A percentile compares a stretch with the other conserved stretches of the same genome.
phyloP scores from a whole-genome alignment of 352 stramenopile species.

The Plasmopara muralis region DNA sequence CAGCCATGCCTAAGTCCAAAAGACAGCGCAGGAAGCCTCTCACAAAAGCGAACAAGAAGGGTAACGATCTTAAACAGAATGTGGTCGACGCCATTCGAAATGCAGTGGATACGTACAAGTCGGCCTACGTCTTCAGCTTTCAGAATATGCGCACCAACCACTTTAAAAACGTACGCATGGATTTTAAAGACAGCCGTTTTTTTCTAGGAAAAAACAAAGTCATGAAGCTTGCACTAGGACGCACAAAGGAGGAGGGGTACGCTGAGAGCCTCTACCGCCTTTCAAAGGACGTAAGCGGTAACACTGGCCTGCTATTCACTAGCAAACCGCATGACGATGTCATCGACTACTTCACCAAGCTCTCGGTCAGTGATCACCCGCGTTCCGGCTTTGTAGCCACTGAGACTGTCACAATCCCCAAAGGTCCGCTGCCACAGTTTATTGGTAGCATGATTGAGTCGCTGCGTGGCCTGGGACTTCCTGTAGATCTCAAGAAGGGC shows the following conservation, averaged over 20 bases:
- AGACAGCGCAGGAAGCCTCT: slow-evolving; percentile 86
- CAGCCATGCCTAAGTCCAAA: slow-evolving; percentile 82
- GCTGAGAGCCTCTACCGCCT: slow-evolving; percentile 91
- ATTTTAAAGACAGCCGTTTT: slow-evolving; percentile 94
- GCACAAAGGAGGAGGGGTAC: slow-evolving; percentile 94
- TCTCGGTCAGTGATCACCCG: slow-evolving; percentile 91
- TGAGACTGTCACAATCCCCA: slow-evolving; percentile 82
- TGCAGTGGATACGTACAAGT: slow-evolving; percentile 89
- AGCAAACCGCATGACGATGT: slow-evolving; percentile 87
- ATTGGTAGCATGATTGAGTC: slow-evolving; percentile 95
- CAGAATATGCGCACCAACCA: slow-evolving; percentile 98
- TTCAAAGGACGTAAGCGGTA: slow-evolving; percentile 87
- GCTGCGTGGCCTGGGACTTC: slow-evolving; percentile 92
- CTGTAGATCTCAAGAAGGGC: slow-evolving; percentile 95
- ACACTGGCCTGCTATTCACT: slow-evolving; percentile 94
- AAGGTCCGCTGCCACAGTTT: slow-evolving; percentile 88
- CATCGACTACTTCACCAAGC: slow-evolving; percentile 88
- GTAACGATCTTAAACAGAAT: slow-evolving; percentile 92
- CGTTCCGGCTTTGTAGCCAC: slow-evolving; percentile 90
- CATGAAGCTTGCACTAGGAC: slow-evolving; percentile 94
- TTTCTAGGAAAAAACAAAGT: slow-evolving; percentile 99
- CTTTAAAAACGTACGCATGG: slow-evolving; percentile 96
- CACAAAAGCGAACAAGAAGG: slow-evolving; percentile 96
- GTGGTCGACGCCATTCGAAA: slow-evolving; percentile 92
- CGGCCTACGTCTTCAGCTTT: slow-evolving; percentile 95